Evolutionary conservation across 78 protist genomes (phyloP), one percentile per base, ranked within the genome.

Genomic region (Creolimax fragrantissima): DNA sequence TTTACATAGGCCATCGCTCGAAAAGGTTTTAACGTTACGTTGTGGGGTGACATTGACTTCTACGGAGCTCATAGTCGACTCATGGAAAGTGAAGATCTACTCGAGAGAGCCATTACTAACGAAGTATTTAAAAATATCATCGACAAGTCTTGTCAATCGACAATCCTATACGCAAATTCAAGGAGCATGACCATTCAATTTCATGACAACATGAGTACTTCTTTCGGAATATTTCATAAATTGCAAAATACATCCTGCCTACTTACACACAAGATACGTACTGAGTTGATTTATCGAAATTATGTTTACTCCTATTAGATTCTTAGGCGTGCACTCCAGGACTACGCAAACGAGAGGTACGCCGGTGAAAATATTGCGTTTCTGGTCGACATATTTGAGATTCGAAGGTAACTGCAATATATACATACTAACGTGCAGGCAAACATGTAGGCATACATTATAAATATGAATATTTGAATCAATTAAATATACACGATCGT

Each of bases 391-490:
- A 35, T 88, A 5, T 88, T 43, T 6, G 67, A 7, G 5, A 42
- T 88, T 7, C 17, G 42, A 88, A n/a, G 6, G 90, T 88, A 88
- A 88, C 81, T 88, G n/a, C n/a, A 43, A 84, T 84, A 84, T 41
- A 84, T 84, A 84, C 17, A 41, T 84, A 84, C 24, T n/a, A n/a
- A 84, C 17, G 17, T 84, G 17, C 17, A 84, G 11, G 24, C 24
- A 84, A n/a, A 42, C 11, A 84, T 84, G 11, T 84, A 84, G 7
- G 11, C 11, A 84, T 84, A 84, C 11, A 84, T 84, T 42, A 84
- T 84, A 32, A 11, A 42, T 42, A 32, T 32, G 7, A 41, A 24
- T 84, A 11, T 32, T 84, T 84, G 11, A 24, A 84, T 47, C 11
- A 11, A 47, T 47, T 47, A 47, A 24, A 47, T 47, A 47, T 47